These are phyloP conservation scores for Puccinia horiana DNA, from an alignment of 1,284 basidiomycete species.

Conservation along the genomic window DNA sequence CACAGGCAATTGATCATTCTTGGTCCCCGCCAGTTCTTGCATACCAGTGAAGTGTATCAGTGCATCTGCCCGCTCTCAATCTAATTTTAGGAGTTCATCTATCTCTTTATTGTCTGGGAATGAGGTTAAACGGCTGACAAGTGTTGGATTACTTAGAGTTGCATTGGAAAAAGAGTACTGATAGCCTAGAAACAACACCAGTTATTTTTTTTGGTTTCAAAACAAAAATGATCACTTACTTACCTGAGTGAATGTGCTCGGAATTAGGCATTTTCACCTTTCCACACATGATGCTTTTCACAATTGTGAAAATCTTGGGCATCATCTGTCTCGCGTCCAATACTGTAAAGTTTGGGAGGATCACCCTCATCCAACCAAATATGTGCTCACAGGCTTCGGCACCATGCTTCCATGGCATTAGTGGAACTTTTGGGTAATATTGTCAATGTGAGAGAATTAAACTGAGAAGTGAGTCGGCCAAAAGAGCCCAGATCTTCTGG, in stretches of 20 bases:
- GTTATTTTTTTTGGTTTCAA: not conserved
- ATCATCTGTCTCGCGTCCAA: not conserved
- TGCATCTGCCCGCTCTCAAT: not conserved
- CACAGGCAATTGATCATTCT: not conserved
- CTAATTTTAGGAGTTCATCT: not conserved
- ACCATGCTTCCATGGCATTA: too few species aligned
- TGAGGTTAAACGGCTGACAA: not conserved
- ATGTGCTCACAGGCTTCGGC: too few species aligned
- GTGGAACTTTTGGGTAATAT: not conserved
- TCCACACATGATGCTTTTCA: not conserved
- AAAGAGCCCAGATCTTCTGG: not conserved
- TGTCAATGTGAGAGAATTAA: not conserved
- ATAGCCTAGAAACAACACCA: not conserved
- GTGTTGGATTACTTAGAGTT: not conserved
- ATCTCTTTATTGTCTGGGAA: not conserved
- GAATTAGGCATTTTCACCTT: not conserved
- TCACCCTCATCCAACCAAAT: not conserved
- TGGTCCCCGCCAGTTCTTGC: not conserved
- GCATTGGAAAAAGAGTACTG: not conserved
- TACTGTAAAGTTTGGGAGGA: not conserved
- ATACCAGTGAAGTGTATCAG: not conserved
- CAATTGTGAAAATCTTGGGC: not conserved
- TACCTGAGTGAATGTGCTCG: not conserved
- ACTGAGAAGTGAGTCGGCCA: not conserved
- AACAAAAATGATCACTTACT: not conserved